A percentile compares a stretch with the other conserved stretches of the same genome.
Conservation (phyloP, 345 rosid species). For the Diplotaxis tenuifolia region DNA sequence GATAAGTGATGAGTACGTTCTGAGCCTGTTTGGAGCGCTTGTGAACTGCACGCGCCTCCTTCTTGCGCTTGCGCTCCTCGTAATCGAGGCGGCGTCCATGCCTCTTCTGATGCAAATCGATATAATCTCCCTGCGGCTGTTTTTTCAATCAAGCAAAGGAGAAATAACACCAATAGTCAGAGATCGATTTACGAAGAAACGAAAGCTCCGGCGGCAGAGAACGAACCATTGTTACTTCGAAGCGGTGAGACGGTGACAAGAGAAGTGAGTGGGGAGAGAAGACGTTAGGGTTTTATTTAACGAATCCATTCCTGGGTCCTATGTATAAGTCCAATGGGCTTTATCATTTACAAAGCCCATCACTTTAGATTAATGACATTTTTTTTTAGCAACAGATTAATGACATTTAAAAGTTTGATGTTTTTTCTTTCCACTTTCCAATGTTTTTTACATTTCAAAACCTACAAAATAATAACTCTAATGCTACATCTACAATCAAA, state of each 20-base stretch:
- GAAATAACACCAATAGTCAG: slow-evolving; percentile 5
- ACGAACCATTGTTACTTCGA: slow-evolving; percentile 34
- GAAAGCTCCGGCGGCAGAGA: slow-evolving; percentile 13
- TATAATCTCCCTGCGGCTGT: slow-evolving; percentile 96
- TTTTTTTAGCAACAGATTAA: neutral
- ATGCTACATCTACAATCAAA: neutral
- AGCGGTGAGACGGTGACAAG: slow-evolving; percentile 3
- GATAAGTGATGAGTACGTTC: slow-evolving; percentile 35
- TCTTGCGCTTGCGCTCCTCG: slow-evolving; percentile 93
- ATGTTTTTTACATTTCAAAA: neutral
- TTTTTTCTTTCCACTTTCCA: too few species aligned
- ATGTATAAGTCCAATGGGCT: too few species aligned
- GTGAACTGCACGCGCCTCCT: slow-evolving; percentile 86
- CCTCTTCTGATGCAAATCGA: slow-evolving; percentile 77
- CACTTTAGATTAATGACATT: neutral
- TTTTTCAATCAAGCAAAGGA: slow-evolving; percentile 13
- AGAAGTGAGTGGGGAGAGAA: neutral
- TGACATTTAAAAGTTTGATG: neutral
- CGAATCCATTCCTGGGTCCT: neutral
- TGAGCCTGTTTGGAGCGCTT: slow-evolving; percentile 72
- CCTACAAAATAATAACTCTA: too few species aligned
- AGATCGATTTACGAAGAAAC: neutral
- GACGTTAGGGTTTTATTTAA: slow-evolving; percentile 2
- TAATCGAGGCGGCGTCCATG: slow-evolving; percentile 76
- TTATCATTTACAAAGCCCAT: neutral